Evolutionary conservation across 1,284 basidiomycete genomes (phyloP).

Genomic region (Ceratobasidium sp.): DNA sequence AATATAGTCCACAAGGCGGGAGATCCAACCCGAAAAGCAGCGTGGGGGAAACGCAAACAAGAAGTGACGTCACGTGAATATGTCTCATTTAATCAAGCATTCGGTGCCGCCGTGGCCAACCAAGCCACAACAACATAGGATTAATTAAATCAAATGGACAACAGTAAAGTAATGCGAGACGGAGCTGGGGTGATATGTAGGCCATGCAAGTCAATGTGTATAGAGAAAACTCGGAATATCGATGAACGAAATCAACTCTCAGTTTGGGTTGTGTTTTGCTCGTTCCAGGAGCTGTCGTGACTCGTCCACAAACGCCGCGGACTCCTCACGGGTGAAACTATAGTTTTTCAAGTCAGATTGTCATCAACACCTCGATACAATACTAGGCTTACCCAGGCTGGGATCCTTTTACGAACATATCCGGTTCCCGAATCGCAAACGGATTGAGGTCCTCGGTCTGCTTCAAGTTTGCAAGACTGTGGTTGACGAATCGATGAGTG

Average conservation of each 20-base stretch:
- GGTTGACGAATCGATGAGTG: conserved; percentile 92
- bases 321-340: conserved; percentile 79
- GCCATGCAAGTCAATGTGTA: too few species aligned
- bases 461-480: conserved; percentile 87
- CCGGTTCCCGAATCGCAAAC: conserved; percentile 88
- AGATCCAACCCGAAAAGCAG: background rate
- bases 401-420: conserved; percentile 80
- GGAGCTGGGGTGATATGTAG: conserved; percentile 2
- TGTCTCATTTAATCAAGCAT: background rate
- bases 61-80: conserved; percentile 17
- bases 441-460: conserved; percentile 83
- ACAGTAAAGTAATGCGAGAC: background rate
- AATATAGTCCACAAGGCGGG: too few species aligned
- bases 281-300: conserved; percentile 53
- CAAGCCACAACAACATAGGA: background rate
- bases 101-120: background rate
- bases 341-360: background rate
- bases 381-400: conserved; percentile 66
- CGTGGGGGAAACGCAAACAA: background rate
- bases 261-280: conserved; percentile 13
- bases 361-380: background rate
- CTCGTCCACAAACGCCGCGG: conserved; percentile 67
- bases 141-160: too few species aligned
- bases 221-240: too few species aligned
- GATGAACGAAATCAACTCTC: background rate